Base-by-base conservation (phyloP, 768 basidiomycete species). In the Rhodotorula paludigena region DNA sequence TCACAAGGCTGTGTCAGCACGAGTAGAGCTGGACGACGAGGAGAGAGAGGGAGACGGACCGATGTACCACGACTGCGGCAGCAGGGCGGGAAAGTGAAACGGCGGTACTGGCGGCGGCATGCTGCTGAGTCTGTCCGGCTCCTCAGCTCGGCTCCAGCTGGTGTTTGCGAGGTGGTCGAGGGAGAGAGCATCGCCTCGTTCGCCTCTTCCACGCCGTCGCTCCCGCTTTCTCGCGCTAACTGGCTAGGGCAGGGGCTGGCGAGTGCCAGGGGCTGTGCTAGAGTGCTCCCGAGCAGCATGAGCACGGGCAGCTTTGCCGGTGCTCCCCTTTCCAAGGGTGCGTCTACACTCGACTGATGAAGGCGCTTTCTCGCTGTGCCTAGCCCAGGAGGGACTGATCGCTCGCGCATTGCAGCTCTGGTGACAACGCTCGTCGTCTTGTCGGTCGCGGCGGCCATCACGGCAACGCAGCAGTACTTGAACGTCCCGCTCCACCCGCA, bases 21-120 rank as follows among this genome's bases (percentile, higher is more conserved):
- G 8, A 0, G 41, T 12, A n/a, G 6, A 41, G 48, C 44, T 25
- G 20, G 38, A 28, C 25, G 30, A 51, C 25, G 49, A 30, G 23
- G 52, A 57, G 36, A n/a, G 14, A 44, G 52, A 21, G 8, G 51
- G 41, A 32, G 48, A 35, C 57, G 52, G 3, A 49, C 72, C 72
- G 52, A 73, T 73, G 64, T 60, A 73, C 72, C 72, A 73, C 30
- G 61, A 57, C 38, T 60, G 57, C 2, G 68, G 68, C 0, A 73
- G 64, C 12, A 73, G 62, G 8, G 54, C 55, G 3, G 72, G 72
- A 35, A 73, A 73, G 23, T 64, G 54, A 53, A 73, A 73, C 15
- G 72, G 72, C 8, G 62, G 64, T 0, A 73, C 54, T 11, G 61
- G 68, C 15, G 52, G 62, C 18, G 56, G 56, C 64, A 66, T 70